These are phyloP conservation scores for Alopecurus myosuroides DNA, from an alignment of 176 grass and related monocot genomes.

Conservation along the genomic window DNA sequence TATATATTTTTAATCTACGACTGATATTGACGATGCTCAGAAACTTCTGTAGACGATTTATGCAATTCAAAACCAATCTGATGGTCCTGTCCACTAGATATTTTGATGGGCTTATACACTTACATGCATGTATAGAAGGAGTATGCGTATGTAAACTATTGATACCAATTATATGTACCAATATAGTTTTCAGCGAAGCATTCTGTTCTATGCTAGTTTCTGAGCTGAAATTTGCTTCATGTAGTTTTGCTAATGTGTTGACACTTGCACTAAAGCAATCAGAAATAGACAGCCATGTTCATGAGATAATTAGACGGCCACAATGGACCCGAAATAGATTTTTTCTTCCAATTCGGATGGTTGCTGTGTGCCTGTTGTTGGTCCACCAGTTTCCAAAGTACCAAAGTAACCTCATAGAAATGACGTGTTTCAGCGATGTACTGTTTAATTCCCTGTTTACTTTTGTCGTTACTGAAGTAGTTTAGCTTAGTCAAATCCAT, in stretches of 20 bases:
- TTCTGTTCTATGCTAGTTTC: not conserved
- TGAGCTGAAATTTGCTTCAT: slow-evolving; percentile 15
- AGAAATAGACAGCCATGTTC: not conserved
- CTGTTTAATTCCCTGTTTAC: not conserved
- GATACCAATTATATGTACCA: not conserved
- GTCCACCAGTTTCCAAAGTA: not conserved
- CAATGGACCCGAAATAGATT: no score
- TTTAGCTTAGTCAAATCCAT: slow-evolving; percentile 16
- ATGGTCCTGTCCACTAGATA: not conserved
- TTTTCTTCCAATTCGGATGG: not conserved
- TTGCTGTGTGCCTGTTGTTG: not conserved
- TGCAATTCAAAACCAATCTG: not conserved
- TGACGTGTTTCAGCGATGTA: not conserved
- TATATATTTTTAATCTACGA: slow-evolving; percentile 23
- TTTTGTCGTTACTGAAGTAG: not conserved
- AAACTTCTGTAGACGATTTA: not conserved
- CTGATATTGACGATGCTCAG: not conserved
- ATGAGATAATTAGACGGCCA: not conserved
- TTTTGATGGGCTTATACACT: not conserved
- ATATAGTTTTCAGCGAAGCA: not conserved
- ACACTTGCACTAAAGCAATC: not conserved
- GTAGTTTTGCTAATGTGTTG: not conserved
- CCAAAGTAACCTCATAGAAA: not conserved
- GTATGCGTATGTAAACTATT: not conserved
- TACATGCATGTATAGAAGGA: not conserved